A percentile compares a stretch with the other conserved stretches of the same genome.
Conservation (phyloP, 495 filamentous ascomycete species). For the Oleoguttula mirabilis region DNA sequence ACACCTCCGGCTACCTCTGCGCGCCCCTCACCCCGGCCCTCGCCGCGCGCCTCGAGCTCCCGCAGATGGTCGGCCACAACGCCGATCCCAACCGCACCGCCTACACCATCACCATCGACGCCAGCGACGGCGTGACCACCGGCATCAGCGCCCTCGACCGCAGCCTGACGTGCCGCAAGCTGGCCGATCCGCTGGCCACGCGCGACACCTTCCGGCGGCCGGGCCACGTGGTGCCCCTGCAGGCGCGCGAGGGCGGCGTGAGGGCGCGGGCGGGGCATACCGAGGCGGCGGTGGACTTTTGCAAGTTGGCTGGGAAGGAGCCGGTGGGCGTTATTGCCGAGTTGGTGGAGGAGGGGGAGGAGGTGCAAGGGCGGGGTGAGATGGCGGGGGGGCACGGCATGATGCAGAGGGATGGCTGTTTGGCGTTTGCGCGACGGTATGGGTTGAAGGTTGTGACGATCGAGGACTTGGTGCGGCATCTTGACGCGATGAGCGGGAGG, state of each 20-base stretch:
- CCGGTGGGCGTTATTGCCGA: constrained; percentile 65
- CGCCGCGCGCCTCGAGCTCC: constrained; percentile 56
- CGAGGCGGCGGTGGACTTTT: constrained; percentile 58
- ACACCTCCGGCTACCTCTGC: constrained; percentile 78
- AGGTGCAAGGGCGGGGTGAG: constrained; percentile 41
- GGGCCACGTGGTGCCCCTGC: constrained; percentile 81
- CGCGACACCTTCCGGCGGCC: constrained; percentile 61
- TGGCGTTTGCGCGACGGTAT: constrained; percentile 79
- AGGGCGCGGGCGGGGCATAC: constrained; percentile 72
- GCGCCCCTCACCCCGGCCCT: constrained; percentile 61
- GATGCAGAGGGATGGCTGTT: constrained; percentile 84
- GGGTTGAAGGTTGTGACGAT: constrained; percentile 91
- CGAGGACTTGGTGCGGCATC: constrained; percentile 68
- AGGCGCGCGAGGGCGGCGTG: constrained; percentile 70
- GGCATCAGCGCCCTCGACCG: constrained; percentile 86
- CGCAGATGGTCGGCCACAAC: constrained; percentile 76
- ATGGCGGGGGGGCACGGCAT: constrained; percentile 56
- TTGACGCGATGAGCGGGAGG: constrained; percentile 39
- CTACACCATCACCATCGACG: constrained; percentile 81
- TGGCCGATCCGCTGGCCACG: constrained; percentile 53
- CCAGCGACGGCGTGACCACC: constrained; percentile 60
- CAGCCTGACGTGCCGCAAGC: constrained; percentile 63
- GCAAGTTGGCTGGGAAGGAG: constrained; percentile 29
- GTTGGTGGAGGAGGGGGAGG: constrained; percentile 38
- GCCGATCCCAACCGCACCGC: constrained; percentile 81